phyloP scores from a whole-genome alignment of 2,329 filamentous ascomycete species.

The Dactylella cylindrospora region DNA sequence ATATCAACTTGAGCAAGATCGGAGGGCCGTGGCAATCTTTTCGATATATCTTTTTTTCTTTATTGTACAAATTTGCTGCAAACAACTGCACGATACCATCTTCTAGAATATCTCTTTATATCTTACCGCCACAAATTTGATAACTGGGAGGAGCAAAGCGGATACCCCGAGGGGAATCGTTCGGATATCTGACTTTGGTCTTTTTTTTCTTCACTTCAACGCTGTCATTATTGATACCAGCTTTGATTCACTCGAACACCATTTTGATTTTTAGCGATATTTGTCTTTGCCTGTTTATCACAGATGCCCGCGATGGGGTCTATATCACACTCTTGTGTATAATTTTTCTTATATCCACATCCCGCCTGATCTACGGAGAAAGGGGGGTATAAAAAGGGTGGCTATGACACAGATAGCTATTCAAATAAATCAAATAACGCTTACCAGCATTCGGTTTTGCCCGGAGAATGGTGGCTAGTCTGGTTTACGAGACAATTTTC shows the following conservation, averaged over 20 bases:
- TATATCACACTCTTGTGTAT: constrained; percentile 21
- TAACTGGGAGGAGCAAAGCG: too few species aligned
- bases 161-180: too few species aligned
- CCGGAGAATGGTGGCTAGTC: too few species aligned
- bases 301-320: too few species aligned
- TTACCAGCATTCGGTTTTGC: too few species aligned
- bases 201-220: constrained; percentile 1
- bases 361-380: constrained; percentile 2
- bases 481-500: too few species aligned
- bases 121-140: background rate
- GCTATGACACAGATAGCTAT: too few species aligned
- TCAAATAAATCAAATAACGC: too few species aligned
- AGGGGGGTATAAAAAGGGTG: constrained; percentile 13
- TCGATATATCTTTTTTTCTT: background rate
- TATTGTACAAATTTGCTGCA: too few species aligned
- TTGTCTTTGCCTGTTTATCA: too few species aligned
- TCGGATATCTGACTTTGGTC: constrained; percentile 6
- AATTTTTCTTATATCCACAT: constrained; percentile 5
- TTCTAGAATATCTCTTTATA: constrained; percentile 1
- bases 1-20: too few species aligned
- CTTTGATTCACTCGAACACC: background rate
- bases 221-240: background rate
- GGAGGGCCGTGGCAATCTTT: too few species aligned
- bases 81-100: constrained; percentile 19
- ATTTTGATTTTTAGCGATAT: background rate